Percentiles rank a stretch among this genome's conserved stretches.
Evolutionary conservation across 192 early-diverging fungal genomes (phyloP).

Genomic region (Mortierella antarctica): DNA sequence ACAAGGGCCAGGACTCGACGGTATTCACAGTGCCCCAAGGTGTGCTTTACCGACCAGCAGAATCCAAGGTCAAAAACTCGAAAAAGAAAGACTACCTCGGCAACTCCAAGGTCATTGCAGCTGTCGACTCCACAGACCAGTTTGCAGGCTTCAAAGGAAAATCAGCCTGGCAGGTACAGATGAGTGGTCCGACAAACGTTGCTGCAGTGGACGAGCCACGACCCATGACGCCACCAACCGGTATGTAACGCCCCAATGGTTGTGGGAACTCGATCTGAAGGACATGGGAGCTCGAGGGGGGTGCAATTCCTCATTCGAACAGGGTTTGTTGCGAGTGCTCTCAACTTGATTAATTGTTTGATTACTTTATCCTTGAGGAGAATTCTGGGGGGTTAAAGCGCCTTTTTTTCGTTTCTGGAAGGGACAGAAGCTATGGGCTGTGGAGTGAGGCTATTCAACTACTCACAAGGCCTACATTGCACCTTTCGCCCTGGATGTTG

Average conservation of each 20-base stretch:
- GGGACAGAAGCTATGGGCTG: too few relatives aligned
- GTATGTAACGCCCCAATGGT: not conserved
- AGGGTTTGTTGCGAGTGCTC: too few relatives aligned
- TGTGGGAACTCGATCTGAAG: too few relatives aligned
- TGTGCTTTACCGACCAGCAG: conserved; percentile 85
- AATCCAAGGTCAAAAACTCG: conserved; percentile 86
- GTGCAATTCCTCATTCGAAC: too few relatives aligned
- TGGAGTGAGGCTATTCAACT: too few relatives aligned
- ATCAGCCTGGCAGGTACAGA: conserved; percentile 50
- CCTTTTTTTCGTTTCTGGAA: too few relatives aligned
- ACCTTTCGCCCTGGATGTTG: too few relatives aligned
- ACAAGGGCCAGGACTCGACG: conserved; percentile 71
- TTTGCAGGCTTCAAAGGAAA: conserved; percentile 72
- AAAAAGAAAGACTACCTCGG: conserved; percentile 84
- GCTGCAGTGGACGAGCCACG: conserved; percentile 32
- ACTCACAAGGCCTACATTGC: too few relatives aligned
- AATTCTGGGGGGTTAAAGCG: too few relatives aligned
- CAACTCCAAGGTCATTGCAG: conserved; percentile 87
- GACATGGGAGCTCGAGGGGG: too few relatives aligned
- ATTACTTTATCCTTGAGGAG: too few relatives aligned
- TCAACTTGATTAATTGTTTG: too few relatives aligned
- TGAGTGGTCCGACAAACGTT: conserved; percentile 61
- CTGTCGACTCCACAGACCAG: conserved; percentile 66
- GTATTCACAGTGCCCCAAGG: conserved; percentile 84
- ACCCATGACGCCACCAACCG: conserved; percentile 35